Evolutionary conservation across 164 flowering plant species (phyloP).

Genomic region (Malania oleifera): DNA sequence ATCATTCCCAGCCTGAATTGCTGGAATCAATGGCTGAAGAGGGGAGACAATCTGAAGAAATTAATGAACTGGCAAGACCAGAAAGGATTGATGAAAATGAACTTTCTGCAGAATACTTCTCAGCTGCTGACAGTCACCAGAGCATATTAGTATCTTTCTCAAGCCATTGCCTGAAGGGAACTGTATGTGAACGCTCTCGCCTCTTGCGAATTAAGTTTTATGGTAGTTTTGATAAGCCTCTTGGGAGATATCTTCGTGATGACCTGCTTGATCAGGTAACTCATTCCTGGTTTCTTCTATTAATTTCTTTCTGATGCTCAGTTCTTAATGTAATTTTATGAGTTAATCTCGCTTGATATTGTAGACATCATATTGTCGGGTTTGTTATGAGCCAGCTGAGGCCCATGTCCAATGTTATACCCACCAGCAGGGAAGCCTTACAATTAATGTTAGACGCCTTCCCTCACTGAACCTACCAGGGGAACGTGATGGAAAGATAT

Average conservation of each 20-base stretch:
- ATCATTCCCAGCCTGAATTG: conserved; percentile 19
- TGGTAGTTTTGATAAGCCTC: conserved; percentile 88
- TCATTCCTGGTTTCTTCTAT: neutral
- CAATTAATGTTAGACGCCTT: conserved; percentile 64
- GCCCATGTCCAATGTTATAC: conserved; percentile 81
- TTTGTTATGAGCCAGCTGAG: conserved; percentile 72
- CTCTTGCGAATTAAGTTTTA: conserved; percentile 84
- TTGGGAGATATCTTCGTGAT: conserved; percentile 80
- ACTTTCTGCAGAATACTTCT: conserved; percentile 39
- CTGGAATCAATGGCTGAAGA: conserved; percentile 24
- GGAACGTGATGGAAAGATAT: conserved; percentile 86
- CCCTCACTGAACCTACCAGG: conserved; percentile 69
- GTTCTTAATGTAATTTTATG: neutral
- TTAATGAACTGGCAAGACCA: conserved; percentile 19
- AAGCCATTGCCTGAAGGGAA: conserved; percentile 67
- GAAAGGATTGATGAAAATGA: conserved; percentile 37
- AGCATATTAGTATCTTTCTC: conserved; percentile 87
- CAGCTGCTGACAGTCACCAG: conserved; percentile 66
- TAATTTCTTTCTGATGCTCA: neutral
- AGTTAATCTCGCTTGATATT: conserved; percentile 8
- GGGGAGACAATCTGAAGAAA: conserved; percentile 22
- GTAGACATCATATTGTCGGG: conserved; percentile 53
- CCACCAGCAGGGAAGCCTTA: conserved; percentile 85
- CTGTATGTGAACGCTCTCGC: conserved; percentile 80
- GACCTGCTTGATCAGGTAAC: conserved; percentile 84